Evolutionary conservation across 139 green algal species (phyloP).

Genomic region (Chlamydomonas asymmetrica): DNA sequence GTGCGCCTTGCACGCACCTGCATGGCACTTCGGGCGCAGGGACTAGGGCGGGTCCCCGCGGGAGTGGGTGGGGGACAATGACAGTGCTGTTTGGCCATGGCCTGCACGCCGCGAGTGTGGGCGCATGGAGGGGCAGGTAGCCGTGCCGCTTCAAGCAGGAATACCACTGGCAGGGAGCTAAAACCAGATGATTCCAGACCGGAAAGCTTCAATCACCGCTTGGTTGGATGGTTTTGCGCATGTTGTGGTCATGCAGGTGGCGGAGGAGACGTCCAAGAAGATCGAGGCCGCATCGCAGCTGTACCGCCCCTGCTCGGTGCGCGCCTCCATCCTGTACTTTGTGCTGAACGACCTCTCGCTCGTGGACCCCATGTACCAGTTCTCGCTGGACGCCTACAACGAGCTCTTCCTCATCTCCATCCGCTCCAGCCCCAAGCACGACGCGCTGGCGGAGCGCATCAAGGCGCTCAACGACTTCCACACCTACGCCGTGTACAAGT

Average conservation of each 20-base stretch:
- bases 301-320: slow-evolving; percentile 73
- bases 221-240: background rate
- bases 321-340: slow-evolving; percentile 79
- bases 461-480: slow-evolving; percentile 83
- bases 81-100: no score
- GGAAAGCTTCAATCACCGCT: no score
- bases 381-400: slow-evolving; percentile 85
- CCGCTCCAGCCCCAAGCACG: slow-evolving; percentile 44
- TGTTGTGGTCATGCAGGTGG: slow-evolving; percentile 36
- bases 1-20: background rate
- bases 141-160: no score
- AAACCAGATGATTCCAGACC: no score
- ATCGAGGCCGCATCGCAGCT: slow-evolving; percentile 66
- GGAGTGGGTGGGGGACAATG: no score
- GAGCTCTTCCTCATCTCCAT: slow-evolving; percentile 79
- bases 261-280: slow-evolving; percentile 75
- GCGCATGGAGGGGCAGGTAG: no score
- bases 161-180: no score
- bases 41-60: no score
- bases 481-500: slow-evolving; percentile 88
- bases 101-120: no score
- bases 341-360: slow-evolving; percentile 78
- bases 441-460: slow-evolving; percentile 73
- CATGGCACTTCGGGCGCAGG: no score
- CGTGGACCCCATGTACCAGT: slow-evolving; percentile 91